Conservation (phyloP, 176 grass and related monocot genomes). For the Lolium multiflorum region DNA sequence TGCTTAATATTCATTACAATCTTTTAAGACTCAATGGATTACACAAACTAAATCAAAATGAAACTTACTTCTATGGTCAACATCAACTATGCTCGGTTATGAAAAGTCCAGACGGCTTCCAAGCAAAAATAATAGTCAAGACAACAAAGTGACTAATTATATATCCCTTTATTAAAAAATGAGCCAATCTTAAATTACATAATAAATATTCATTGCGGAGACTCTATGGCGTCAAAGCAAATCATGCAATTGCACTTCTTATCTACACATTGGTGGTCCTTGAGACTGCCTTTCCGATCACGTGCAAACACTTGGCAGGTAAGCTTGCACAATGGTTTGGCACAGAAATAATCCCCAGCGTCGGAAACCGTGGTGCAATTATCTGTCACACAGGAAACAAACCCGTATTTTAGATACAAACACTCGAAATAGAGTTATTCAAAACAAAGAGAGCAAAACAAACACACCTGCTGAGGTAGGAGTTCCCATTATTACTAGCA, state of each 20-base stretch:
- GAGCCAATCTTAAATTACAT: neutral
- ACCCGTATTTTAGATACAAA: neutral
- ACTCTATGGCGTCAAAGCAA: neutral
- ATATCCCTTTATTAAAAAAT: neutral
- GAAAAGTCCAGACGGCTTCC: neutral
- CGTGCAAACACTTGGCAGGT: neutral
- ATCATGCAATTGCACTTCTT: neutral
- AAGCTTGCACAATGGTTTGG: neutral
- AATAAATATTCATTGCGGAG: neutral
- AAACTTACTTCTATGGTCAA: neutral
- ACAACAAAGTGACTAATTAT: neutral
- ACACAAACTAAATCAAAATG: neutral
- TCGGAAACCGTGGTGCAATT: neutral
- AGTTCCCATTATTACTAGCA: neutral
- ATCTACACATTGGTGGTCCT: neutral
- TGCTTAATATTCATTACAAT: neutral
- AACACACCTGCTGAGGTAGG: neutral
- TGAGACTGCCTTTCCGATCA: constrained; percentile 6
- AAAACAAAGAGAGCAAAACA: neutral
- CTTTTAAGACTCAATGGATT: neutral
- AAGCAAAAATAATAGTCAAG: neutral
- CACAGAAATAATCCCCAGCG: neutral
- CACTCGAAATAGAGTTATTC: neutral
- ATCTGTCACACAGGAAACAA: neutral
- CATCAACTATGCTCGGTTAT: neutral